Base-by-base conservation (phyloP, 139 green algal species). In the Pseudopediastrum boryanum region DNA sequence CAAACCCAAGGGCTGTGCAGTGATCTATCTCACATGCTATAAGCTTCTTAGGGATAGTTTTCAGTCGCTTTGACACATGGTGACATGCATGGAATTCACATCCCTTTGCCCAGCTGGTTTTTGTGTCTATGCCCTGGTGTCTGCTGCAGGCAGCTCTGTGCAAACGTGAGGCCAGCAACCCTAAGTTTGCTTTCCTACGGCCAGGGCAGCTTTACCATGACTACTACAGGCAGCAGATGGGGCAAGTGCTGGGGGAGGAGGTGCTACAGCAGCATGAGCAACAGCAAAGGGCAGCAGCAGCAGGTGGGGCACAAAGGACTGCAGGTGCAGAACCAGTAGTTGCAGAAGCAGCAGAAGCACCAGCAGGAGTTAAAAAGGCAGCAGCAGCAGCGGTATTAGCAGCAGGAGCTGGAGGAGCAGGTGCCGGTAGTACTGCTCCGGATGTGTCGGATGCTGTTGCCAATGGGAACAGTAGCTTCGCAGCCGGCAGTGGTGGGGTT, bases 121-220 rank as follows among this genome's bases (percentile, higher is more conserved):
- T 54, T 31, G 31, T 6, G 38, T 38, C 29, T 50, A 10, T 19
- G n/a, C 46, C 48, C 48, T 56, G 9, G 10, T 10, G 39, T 13
- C 7, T 41, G 27, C 50, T 88, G 58, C 84, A 93, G 69, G 85
- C 79, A 0, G 84, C 81, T 1, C 85, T 94, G 48, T 66, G 83
- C 21, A 39, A 67, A 16, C 80, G 85, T n/a, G 90, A 94, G 80
- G 36, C 44, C 0, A 75, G 69, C 69, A 94, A 93, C 77, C 87
- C 89, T 0, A 79, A 76, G 2, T 94, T 94, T 66, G 65, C 62
- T 12, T 94, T 94, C 83, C 59, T 94, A 69, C 72, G 84, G 12
- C 87, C 85, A 2, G 77, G 73, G 56, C 78, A 85, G 50, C 48
- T 51, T 5, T 44, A 91, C 72, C 85, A 94, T 79, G 8, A 29